Evolutionary conservation across 202 grass and related monocot genomes (phyloP), one percentile per base, ranked within the genome.

Genomic region (Alloteropsis angusta): DNA sequence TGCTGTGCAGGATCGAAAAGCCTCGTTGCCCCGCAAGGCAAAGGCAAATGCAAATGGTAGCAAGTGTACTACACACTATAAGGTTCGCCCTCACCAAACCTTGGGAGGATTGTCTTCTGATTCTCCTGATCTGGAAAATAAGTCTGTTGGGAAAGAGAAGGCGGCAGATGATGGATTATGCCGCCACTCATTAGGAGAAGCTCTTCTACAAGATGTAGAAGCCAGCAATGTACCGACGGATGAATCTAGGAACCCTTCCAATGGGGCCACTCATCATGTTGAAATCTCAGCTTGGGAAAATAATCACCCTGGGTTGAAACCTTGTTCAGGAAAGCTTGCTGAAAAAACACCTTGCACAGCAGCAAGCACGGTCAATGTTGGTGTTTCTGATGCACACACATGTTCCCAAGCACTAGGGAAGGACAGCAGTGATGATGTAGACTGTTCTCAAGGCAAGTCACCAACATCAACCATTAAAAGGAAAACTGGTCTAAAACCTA

Each of bases 11-110:
- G 72, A 57, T 71, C 28, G 69, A 47, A 87, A 89, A 86, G 53
- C 80, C 76, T 76, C 64, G n/a, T 69, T 93, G 49, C 62, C 58
- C 42, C 77, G 54, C 60, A 90, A 85, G 75, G 87, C 70, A 72
- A 85, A 65, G 25, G 74, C 54, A 50, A 68, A 74, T 58, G 74
- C 54, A 50, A 68, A 74, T 58, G 64, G 46, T 83, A 58, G 18
- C 57, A 62, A 49, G 60, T 65, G 65, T 75, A 48, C 53, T 79
- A 54, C 67, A 57, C 37, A 22, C 42, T 65, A 60, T 19, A 87
- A 64, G 70, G 47, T 70, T 81, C 37, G 34, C 28, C 36, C 86
- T 50, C 34, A 41, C 25, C 61, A 75, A 70, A 42, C 42, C 65
- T 38, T 48, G 23, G 68, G 18, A 23, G 71, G 73, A 63, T 59